phyloP scores from a whole-genome alignment of 331 rosid species.

The Rosa hybrid region DNA sequence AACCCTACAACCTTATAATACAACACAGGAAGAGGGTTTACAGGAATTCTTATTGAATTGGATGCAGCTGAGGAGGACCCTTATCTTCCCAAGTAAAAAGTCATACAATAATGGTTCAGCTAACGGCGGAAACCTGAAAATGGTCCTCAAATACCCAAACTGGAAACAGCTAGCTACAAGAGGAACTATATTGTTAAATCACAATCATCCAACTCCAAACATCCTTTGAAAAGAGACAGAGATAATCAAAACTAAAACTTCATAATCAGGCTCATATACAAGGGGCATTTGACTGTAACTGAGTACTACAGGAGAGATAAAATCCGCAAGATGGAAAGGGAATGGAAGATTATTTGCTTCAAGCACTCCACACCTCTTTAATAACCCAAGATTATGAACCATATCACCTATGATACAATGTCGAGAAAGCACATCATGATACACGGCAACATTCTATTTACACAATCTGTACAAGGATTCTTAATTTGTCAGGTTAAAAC shows the following conservation, averaged over 20 bases:
- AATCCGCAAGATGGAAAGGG: neutral
- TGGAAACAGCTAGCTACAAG: neutral
- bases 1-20: too few species aligned
- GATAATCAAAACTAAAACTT: neutral
- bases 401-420: constrained; percentile 11
- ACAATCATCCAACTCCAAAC: neutral
- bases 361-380: neutral
- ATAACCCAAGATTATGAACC: neutral
- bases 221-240: neutral
- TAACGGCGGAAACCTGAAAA: neutral
- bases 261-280: neutral
- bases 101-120: too few species aligned
- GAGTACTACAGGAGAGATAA: neutral
- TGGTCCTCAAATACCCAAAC: neutral
- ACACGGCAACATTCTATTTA: constrained; percentile 49
- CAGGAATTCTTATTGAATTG: too few species aligned
- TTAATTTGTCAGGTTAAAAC: constrained; percentile 33
- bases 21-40: too few species aligned
- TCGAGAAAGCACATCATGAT: constrained; percentile 13
- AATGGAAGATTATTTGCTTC: neutral
- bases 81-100: neutral
- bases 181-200: too few species aligned
- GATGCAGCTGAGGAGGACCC: too few species aligned
- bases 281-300: neutral
- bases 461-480: constrained; percentile 61